Base-by-base conservation (phyloP, 2,329 filamentous ascomycete species). In the Aureobasidium musti region DNA sequence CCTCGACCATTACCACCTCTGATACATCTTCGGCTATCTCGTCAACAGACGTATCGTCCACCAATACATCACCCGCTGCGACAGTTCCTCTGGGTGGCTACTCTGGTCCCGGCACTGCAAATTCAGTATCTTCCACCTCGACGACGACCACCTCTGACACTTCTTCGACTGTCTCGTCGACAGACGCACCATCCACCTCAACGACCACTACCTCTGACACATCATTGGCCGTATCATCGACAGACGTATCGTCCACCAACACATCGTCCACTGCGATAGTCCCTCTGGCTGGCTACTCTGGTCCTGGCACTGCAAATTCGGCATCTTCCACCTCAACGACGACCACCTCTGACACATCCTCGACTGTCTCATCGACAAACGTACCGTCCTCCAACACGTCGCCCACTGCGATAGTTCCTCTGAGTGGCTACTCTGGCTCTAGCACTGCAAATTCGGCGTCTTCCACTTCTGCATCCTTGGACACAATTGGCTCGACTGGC, bases 251-350 rank as follows among this genome's bases (percentile, higher is more conserved):
- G 17, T 41, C 60, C 17, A 63, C 45, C 14, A 37, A 37, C 21
- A 23, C 26, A 4, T 45, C 49, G 11, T 2, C 59, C 8, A 3
- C 33, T n/a, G 21, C 47, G 19, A 33, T 7, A 35, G 8, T 37
- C 11, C n/a, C 57, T 61, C n/a, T 49, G 14, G 28, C 28, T 11
- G 57, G 21, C n/a, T 63, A 50, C 21, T 52, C 45, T 50, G 59
- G 59, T 28, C 59, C 45, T 23, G 59, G 35, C 7, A 63, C 59
- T n/a, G 59, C n/a, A n/a, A n/a, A n/a, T n/a, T n/a, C n/a, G n/a
- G n/a, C n/a, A n/a, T n/a, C n/a, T n/a, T n/a, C 57, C 14, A 61
- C 57, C 21, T 33, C 57, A 30, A 50, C 41, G 10, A n/a, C 26
- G n/a, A n/a, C n/a, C n/a, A n/a, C n/a, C 35, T 50, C 19, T 8